phyloP scores from a whole-genome alignment of 2,329 filamentous ascomycete genomes.

The Cyclaneusma minus region DNA sequence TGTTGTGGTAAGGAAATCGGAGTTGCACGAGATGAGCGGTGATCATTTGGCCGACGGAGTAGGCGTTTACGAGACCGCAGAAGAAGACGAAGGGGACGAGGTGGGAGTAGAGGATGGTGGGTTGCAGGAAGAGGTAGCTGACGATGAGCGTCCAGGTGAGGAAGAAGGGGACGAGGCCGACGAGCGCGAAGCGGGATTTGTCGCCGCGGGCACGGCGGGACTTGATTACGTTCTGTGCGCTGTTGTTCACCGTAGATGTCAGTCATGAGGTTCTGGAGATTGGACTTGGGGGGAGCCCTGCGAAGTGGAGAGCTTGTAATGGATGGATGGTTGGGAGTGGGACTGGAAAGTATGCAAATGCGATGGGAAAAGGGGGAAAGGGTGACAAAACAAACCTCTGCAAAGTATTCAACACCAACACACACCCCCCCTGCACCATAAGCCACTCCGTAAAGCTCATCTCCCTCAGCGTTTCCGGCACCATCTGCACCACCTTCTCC shows the following conservation, averaged over 20 bases:
- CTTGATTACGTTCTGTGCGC: conserved; percentile 68
- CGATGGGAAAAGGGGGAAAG: conserved; percentile 11
- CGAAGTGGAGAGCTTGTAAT: conserved; percentile 1
- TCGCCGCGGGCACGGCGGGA: conserved; percentile 63
- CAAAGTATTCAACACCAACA: conserved; percentile 74
- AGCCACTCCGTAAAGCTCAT: conserved; percentile 87
- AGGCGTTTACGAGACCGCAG: conserved; percentile 80
- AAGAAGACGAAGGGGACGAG: conserved; percentile 83
- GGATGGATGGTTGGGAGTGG: neutral
- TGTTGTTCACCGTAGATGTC: conserved; percentile 20
- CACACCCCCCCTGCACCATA: conserved; percentile 67
- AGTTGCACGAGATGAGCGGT: conserved; percentile 82
- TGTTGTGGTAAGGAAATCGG: conserved; percentile 80
- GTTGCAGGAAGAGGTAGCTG: conserved; percentile 72
- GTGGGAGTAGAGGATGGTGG: conserved; percentile 65
- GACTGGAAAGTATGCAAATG: conserved; percentile 1
- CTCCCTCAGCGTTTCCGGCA: conserved; percentile 58
- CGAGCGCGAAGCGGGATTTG: conserved; percentile 55
- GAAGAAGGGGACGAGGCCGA: conserved; percentile 73
- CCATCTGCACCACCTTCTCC: conserved; percentile 55
- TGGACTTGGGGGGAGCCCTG: neutral
- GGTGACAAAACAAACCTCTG: conserved; percentile 33
- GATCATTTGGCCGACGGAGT: conserved; percentile 91
- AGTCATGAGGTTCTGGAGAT: conserved; percentile 7
- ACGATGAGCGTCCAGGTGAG: conserved; percentile 62